Evolutionary conservation across 257 asterid genomes (phyloP).

Genomic region (Verbascum thapsus): DNA sequence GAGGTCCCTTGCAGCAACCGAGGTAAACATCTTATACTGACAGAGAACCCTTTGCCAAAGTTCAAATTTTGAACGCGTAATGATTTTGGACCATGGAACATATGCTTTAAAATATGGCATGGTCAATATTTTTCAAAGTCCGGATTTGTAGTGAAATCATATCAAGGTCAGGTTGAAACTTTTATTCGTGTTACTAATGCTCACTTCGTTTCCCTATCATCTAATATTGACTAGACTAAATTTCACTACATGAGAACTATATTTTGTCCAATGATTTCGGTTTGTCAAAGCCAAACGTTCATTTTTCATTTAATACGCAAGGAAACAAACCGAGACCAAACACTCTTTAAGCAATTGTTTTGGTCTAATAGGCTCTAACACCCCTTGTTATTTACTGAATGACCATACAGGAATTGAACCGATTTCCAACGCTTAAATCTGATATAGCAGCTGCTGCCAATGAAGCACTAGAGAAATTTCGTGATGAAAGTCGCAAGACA

Average conservation of each 20-base stretch:
- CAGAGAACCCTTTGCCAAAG: constrained; percentile 15
- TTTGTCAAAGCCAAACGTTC: no score
- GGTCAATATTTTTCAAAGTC: neutral
- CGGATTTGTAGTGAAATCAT: constrained; percentile 2
- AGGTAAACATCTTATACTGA: constrained; percentile 44
- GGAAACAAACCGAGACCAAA: neutral
- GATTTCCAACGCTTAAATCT: constrained; percentile 88
- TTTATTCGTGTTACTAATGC: no score
- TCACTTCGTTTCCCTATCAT: no score
- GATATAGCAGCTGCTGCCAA: constrained; percentile 95
- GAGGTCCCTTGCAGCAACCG: constrained; percentile 81
- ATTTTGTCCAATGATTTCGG: no score
- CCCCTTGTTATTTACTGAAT: neutral
- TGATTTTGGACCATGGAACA: neutral
- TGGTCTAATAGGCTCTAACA: constrained; percentile 3
- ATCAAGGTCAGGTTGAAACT: neutral
- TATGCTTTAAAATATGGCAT: constrained; percentile 6
- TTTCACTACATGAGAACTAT: no score
- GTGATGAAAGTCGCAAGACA: constrained; percentile 93
- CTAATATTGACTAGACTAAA: no score
- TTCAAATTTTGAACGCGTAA: constrained; percentile 13
- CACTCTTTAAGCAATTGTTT: constrained; percentile 1
- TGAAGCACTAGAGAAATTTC: constrained; percentile 89
- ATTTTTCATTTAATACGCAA: neutral
- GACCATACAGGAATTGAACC: constrained; percentile 70